Evolutionary conservation across 1,139 yeast species (phyloP).

Genomic region (Lodderomyces parapsilosis): DNA sequence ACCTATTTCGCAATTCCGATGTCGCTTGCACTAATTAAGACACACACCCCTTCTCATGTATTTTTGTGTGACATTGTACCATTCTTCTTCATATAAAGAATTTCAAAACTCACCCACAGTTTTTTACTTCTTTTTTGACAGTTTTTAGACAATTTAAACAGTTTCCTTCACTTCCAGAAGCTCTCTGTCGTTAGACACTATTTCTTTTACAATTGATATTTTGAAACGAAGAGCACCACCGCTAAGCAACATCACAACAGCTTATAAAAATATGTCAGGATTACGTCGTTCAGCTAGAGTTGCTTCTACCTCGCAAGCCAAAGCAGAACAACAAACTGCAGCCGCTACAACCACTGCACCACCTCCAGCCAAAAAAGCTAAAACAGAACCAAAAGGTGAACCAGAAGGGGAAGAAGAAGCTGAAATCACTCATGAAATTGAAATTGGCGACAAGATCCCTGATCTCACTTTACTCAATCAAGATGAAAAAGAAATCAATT

Average conservation of each 20-base stretch:
- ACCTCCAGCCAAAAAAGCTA: conserved; percentile 23
- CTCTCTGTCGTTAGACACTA: too few species aligned
- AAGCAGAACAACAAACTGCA: conserved; percentile 6
- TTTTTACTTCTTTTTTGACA: too few species aligned
- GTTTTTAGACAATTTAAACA: too few species aligned
- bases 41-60: too few species aligned
- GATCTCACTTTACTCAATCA: conserved; percentile 62
- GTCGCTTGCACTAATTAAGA: too few species aligned
- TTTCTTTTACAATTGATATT: background rate
- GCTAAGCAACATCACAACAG: too few species aligned
- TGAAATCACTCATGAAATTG: conserved; percentile 27
- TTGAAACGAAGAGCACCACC: too few species aligned
- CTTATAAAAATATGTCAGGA: conserved; percentile 36
- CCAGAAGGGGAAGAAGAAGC: background rate
- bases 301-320: conserved; percentile 21
- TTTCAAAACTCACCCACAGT: background rate
- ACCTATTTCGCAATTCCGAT: too few species aligned
- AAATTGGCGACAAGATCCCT: conserved; percentile 72
- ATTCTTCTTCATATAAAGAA: too few species aligned
- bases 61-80: too few species aligned
- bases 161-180: too few species aligned
- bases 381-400: conserved; percentile 3
- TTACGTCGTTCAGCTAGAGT: conserved; percentile 56
- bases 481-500: conserved; percentile 57
- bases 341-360: conserved; percentile 13